Evolutionary conservation across 2,329 filamentous ascomycete species (phyloP).

Genomic region (Westerdykella aurantiaca): DNA sequence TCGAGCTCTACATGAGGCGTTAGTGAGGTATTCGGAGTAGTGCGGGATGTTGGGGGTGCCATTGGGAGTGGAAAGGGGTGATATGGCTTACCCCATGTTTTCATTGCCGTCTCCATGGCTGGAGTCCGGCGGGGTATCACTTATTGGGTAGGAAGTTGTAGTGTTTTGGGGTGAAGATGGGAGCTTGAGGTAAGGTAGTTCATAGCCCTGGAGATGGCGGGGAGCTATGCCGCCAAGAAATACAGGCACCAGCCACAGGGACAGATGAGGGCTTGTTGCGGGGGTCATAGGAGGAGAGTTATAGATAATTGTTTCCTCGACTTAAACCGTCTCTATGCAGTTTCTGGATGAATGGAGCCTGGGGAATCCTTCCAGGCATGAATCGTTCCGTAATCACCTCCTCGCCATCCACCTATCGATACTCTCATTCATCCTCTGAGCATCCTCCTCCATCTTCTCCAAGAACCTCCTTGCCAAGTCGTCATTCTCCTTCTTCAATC

Average conservation of each 20-base stretch:
- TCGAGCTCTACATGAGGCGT: conserved; percentile 64
- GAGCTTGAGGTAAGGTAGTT: conserved; percentile 6
- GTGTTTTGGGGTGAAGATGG: conserved; percentile 2
- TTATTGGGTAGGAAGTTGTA: too few relatives aligned
- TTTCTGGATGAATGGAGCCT: too few relatives aligned
- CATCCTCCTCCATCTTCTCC: conserved; percentile 77
- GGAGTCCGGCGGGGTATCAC: conserved; percentile 1
- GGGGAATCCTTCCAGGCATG: too few relatives aligned
- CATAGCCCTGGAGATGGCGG: conserved; percentile 9
- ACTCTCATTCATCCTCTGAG: conserved; percentile 70
- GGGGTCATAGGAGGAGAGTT: background rate
- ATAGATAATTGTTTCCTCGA: background rate
- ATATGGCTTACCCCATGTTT: conserved; percentile 31
- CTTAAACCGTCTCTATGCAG: background rate
- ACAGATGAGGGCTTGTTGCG: background rate
- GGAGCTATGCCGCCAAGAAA: conserved; percentile 25
- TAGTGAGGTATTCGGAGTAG: conserved; percentile 6
- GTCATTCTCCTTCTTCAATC: conserved; percentile 74
- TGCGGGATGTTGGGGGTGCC: background rate
- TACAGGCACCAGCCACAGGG: conserved; percentile 18
- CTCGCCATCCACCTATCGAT: conserved; percentile 3
- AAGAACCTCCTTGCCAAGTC: conserved; percentile 90
- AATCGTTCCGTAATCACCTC: background rate
- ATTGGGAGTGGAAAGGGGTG: background rate
- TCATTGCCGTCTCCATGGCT: conserved; percentile 32